These are phyloP conservation scores for Gossypium sturtianum DNA, from an alignment of 345 rosid species.

Conservation along the genomic window DNA sequence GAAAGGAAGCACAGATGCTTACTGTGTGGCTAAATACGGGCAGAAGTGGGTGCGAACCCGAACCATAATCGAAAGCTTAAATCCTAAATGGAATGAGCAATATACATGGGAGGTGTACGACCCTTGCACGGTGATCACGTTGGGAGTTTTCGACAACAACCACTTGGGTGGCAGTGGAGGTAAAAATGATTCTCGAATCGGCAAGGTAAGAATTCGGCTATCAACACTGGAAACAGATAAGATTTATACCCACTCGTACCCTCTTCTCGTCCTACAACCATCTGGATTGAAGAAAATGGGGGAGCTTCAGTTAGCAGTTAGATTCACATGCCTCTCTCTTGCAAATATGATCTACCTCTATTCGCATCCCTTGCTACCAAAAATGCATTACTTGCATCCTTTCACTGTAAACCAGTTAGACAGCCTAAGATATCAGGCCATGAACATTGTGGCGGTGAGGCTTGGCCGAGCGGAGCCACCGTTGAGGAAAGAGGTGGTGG, in stretches of 20 bases:
- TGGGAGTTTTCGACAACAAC: slow-evolving; percentile 81
- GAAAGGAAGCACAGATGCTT: slow-evolving; percentile 62
- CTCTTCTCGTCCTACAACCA: slow-evolving; percentile 63
- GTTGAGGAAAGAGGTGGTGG: slow-evolving; percentile 74
- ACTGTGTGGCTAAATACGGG: slow-evolving; percentile 80
- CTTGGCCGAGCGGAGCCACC: slow-evolving; percentile 81
- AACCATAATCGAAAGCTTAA: slow-evolving; percentile 60
- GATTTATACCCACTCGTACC: slow-evolving; percentile 72
- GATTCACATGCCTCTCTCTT: slow-evolving; percentile 70
- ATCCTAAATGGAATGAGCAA: slow-evolving; percentile 86
- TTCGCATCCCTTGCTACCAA: slow-evolving; percentile 71
- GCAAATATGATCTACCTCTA: slow-evolving; percentile 69
- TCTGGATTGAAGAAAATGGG: slow-evolving; percentile 88
- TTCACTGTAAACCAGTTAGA: slow-evolving; percentile 81
- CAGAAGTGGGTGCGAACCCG: slow-evolving; percentile 88
- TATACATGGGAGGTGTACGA: slow-evolving; percentile 90
- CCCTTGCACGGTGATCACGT: slow-evolving; percentile 71
- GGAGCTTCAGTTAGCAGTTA: slow-evolving; percentile 66
- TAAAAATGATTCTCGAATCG: slow-evolving; percentile 59
- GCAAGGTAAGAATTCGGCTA: slow-evolving; percentile 71
- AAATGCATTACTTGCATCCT: slow-evolving; percentile 84
- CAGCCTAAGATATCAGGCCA: slow-evolving; percentile 69
- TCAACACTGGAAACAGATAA: slow-evolving; percentile 70
- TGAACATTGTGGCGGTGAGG: slow-evolving; percentile 68
- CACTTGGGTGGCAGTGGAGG: slow-evolving; percentile 56